These are phyloP conservation scores for Cutaneotrichosporon cutaneum DNA, from an alignment of 1,284 basidiomycete genomes.

Conservation along the genomic window DNA sequence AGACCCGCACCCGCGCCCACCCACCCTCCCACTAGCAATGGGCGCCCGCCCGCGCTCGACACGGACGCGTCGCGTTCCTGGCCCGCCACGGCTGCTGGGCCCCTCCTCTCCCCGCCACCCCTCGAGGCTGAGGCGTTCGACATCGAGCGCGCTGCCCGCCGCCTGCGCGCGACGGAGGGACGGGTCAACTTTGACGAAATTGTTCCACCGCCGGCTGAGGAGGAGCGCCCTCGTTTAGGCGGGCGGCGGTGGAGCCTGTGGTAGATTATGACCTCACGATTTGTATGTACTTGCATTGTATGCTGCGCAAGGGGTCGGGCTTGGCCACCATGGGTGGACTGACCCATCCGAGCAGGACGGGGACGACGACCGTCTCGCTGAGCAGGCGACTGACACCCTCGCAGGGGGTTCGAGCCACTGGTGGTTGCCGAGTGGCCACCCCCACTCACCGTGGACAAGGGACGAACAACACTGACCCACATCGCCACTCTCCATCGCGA, in stretches of 20 bases:
- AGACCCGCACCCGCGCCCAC: not conserved
- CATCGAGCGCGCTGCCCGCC: slow-evolving; percentile 15
- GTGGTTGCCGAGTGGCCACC: no score
- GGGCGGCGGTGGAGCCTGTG: slow-evolving; percentile 11
- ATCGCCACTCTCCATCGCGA: no score
- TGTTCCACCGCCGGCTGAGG: slow-evolving; percentile 15
- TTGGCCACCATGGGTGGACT: no score
- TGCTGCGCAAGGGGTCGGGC: no score
- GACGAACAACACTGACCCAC: no score
- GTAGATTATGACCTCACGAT: not conserved
- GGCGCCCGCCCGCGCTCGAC: not conserved
- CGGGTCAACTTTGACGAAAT: slow-evolving; percentile 20
- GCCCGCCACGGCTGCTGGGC: slow-evolving; percentile 2
- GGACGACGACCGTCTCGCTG: no score
- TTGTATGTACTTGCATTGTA: not conserved
- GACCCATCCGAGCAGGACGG: no score
- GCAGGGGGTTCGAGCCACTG: no score
- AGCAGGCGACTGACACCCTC: no score
- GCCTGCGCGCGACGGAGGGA: slow-evolving; percentile 9
- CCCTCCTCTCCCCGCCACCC: not conserved
- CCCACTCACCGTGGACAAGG: no score
- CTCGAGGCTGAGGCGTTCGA: slow-evolving; percentile 14
- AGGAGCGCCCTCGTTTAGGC: slow-evolving; percentile 1
- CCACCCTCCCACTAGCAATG: not conserved
- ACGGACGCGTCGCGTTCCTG: not conserved